Evolutionary conservation across 805 yeast species (phyloP), one percentile per base, ranked within the genome.

Genomic region (Hanseniaspora guilliermondii): DNA sequence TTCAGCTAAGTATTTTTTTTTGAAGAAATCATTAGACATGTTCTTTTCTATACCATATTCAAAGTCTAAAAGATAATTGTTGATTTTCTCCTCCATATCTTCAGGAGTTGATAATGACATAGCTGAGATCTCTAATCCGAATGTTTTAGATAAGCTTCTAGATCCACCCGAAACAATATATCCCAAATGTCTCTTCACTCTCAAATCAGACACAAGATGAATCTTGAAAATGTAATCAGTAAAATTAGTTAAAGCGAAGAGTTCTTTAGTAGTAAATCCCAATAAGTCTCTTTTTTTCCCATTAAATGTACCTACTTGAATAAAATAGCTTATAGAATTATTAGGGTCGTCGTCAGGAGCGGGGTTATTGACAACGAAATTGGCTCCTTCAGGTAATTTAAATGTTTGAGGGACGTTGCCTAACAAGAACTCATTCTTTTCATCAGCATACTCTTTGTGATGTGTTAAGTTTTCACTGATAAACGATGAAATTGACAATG

Each of bases 121-220:
- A 0, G 82, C 64, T 1, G 77, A 70, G 11, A 84, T 65, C 59
- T 79, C 82, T 3, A 83, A 56, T 0, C 91, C 91, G 33, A 76
- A 64, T 0, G 81, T 75, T 22, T 73, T 70, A 53, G 80, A 68
- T 30, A 78, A 64, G 0, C 75, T 60, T 56, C 85, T 67, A 25
- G 74, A 54, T 0, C 87, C 87, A 21, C 81, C 76, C n/a, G 74
- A 59, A 0, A 82, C 78, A 5, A 74, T 71, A 61, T 84, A 84
- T 0, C 87, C 89, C 53, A 84, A 64, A 58, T 79, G 84, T 56
- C 73, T 73, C 59, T 73, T 75, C 19, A 72, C 73, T 57, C 89
- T 66, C 17, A 83, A 64, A 47, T 76, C 80, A 2, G 73, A 67
- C 1, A 69, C 64, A 19, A 78, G 67, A 0, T 73, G 65, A 7